These are phyloP conservation scores for Xerocomus minutiporus DNA, from an alignment of 1,284 basidiomycete species.

Conservation along the genomic window DNA sequence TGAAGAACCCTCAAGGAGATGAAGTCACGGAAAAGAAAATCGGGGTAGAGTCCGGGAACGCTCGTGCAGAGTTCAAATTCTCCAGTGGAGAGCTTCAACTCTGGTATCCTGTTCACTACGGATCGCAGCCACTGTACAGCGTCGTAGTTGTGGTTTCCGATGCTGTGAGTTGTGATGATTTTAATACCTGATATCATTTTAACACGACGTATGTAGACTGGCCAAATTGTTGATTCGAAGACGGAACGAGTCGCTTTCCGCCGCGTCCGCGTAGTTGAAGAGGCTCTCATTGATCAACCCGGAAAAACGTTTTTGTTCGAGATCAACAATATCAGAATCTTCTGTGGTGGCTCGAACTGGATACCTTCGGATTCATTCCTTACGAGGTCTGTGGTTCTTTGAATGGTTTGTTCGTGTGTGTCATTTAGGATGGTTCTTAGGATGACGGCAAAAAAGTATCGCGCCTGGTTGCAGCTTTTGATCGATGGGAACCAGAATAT, in stretches of 20 bases:
- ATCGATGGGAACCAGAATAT: conserved; percentile 83
- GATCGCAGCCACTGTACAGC: conserved; percentile 72
- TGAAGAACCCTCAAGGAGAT: conserved; percentile 48
- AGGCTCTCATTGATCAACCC: conserved; percentile 64
- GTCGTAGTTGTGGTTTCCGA: conserved; percentile 52
- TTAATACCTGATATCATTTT: neutral
- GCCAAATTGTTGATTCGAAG: conserved; percentile 46
- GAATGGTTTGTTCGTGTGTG: neutral
- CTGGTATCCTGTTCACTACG: conserved; percentile 85
- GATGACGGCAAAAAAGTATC: conserved; percentile 56
- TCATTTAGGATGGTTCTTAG: conserved; percentile 26
- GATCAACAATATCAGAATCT: conserved; percentile 83
- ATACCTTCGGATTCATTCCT: conserved; percentile 88
- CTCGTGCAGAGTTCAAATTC: conserved; percentile 48
- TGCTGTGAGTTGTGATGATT: conserved; percentile 36
- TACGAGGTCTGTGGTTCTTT: conserved; percentile 54
- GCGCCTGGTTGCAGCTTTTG: conserved; percentile 68
- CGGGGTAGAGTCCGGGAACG: conserved; percentile 36
- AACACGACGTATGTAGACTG: conserved; percentile 37
- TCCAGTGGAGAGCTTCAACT: conserved; percentile 55
- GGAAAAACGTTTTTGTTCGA: conserved; percentile 85
- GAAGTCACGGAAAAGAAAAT: conserved; percentile 38
- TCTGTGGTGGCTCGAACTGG: conserved; percentile 91
- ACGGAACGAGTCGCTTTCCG: conserved; percentile 71
- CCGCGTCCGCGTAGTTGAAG: conserved; percentile 69